Base-by-base conservation (phyloP, 1,284 basidiomycete genomes). In the Golubevia pallescens region DNA sequence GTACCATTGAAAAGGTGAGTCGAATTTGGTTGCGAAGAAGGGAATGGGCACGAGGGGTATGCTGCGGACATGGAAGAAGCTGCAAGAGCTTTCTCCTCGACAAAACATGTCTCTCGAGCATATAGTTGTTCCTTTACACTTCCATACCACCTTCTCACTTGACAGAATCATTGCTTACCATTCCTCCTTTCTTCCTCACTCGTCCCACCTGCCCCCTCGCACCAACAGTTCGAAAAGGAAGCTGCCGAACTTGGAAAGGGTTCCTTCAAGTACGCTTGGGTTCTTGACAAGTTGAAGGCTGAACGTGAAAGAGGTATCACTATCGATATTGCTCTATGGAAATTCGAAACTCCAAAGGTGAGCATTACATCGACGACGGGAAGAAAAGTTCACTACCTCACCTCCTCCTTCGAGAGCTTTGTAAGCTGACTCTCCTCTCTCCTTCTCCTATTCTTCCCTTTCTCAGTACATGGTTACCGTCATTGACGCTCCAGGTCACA, bases 271-370 rank as follows among this genome's bases (percentile, higher is more conserved):
- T 87, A 87, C 78, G 94, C 94, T 70, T 99, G 96, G 96, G 96
- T 99, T 83, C 94, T 99, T 86, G 96, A 99, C 92, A 99, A 99
- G 90, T 94, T 99, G 84, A 99, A 99, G 92, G 97, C 97, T 85
- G 93, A 94, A 86, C 93, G 92, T 86, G 86, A 99, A 91, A 96
- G 96, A 93, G 96, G 96, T 93, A 99, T 99, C 90, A 99, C 96
- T 86, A 98, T 99, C 88, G 96, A 98, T 91, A 98, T 98, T 87
- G 96, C 96, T 78, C 78, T 85, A 65, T 85, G 82, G 82, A 83
- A 83, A 75, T 85, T 85, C 82, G 82, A 85, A 81, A 85, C 82
- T 71, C 79, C 79, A 73, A 85, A 84, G 34, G 34, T 38, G 3
- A 38, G 34, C 10, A 10, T 10, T 38, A 38, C 10, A 38, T n/a